Evolutionary conservation across 1,139 yeast species (phyloP), one percentile per base, ranked within the genome.

Genomic region (Hyphopichia burtonii): DNA sequence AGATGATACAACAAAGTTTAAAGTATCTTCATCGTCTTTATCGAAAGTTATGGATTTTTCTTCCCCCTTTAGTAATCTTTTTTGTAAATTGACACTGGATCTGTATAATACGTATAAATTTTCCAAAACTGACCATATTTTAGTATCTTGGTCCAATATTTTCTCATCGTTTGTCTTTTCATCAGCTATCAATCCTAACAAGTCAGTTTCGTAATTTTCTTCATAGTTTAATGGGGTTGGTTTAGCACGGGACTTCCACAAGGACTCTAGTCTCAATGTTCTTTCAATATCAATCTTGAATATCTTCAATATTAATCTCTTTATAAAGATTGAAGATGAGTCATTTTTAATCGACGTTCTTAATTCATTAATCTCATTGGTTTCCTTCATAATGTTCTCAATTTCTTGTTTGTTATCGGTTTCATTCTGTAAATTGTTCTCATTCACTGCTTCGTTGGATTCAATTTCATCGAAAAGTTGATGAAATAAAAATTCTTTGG

Each of bases 1-100:
- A 0, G 98, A 84, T 0, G 97, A 82, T 3, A 82, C 86, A 5
- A 94, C 97, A 65, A 94, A 94, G 50, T 84, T 78, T 44, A 94
- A 71, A 0, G 98, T 86, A 54, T 89, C 97, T 38, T 82, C 86
- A 59, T 94, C 99, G 59, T 94, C 99, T 59, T 94, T 94, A 60
- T 94, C 99, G 58, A 94, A 94, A 28, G 81, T 45, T n/a, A 74
- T 82, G 34, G 83, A 69, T 8, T 65, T 57, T 39, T 74, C 75
- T 12, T 65, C 66, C 1, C 67, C 69, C 1, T 50, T 44, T n/a
- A 35, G 36, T 31, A 80, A 56, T 41, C 96, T 67, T 2, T 58
- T 44, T 20, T 25, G 32, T 15, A 93, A 66, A 10, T 67, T 58
- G 23, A 62, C 58, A 1, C 82, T 67, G 2, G 90, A 66, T 37